phyloP scores from a whole-genome alignment of 75 land plant genomes.

The Cunninghamia lanceolata region DNA sequence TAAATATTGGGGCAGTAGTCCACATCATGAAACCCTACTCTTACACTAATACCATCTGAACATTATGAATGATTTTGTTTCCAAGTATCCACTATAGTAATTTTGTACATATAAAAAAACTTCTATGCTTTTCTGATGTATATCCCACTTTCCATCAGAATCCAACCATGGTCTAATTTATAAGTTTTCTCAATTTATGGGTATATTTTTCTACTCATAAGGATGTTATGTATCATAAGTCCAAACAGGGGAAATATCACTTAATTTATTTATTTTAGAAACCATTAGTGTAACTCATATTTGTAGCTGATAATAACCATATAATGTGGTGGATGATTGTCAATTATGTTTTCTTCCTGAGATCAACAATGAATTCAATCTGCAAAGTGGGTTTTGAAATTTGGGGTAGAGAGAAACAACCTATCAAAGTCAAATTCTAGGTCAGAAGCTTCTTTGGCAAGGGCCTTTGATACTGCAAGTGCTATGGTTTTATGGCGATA shows the following conservation, averaged over 20 bases:
- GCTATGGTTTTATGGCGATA: slow-evolving; percentile 28
- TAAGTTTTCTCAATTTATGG: neutral
- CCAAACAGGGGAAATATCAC: neutral
- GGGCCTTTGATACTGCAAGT: slow-evolving; percentile 52
- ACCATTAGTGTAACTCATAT: neutral
- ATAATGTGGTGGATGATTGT: neutral
- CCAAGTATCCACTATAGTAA: neutral
- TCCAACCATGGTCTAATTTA: neutral
- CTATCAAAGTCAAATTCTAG: slow-evolving; percentile 25
- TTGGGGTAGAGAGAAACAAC: slow-evolving; percentile 53
- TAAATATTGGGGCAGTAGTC: no score
- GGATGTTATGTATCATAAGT: no score
- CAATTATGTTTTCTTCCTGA: slow-evolving; percentile 57
- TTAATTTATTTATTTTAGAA: neutral
- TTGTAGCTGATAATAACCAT: neutral
- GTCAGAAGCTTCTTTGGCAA: slow-evolving; percentile 32
- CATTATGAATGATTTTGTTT: neutral
- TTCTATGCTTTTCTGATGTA: neutral
- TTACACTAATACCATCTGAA: neutral
- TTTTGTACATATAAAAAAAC: neutral
- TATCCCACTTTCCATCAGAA: neutral
- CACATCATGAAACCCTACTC: no score
- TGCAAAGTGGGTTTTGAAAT: slow-evolving; percentile 70
- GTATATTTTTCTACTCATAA: neutral
- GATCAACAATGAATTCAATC: slow-evolving; percentile 59